Base-by-base conservation (phyloP, 2,329 filamentous ascomycete species). In the Seiridium unicorne region DNA sequence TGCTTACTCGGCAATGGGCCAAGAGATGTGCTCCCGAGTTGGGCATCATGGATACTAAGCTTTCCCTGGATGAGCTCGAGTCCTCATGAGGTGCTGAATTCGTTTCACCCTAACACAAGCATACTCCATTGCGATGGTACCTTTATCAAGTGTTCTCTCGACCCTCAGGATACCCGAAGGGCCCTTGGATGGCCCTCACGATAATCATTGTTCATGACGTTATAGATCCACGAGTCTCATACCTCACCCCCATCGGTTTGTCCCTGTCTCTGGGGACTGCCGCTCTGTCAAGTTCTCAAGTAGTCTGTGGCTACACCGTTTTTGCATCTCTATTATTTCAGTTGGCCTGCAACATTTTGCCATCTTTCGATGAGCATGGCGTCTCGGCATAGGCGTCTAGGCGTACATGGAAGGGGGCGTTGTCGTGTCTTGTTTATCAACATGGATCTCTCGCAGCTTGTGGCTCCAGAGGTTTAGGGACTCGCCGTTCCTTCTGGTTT, bases 1-100 rank as follows among this genome's bases (percentile, higher is more conserved):
- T 98, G 69, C 83, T 96, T 63, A 91, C 93, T 42, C 91, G 94
- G 69, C 87, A 91, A 71, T 99, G 95, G 95, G 92, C 93, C 60
- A 97, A 96, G 83, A 90, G 89, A 75, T 90, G 91, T 68, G 85
- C 85, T 3, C 69, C 74, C 35, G 71, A 80, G 57, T 86, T 87
- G 62, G 84, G 82, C 62, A 80, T 89, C 62, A 73, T 73, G 35
- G 79, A 85, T 61, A 76, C 76, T 32, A 72, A 81, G 49, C 68
- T 83, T 57, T 76, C 79, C 49, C 75, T 85, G 61, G 83, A 86
- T 62, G 79, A 85, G 62, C 72, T 81, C 62, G 70, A 71, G 59
- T 67, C 18, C 18, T 26, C 60, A 51, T 65, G 60, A 62, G 59
- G 56, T 35, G 60, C 64, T 42, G 40, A 55, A 32, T 32, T 40